Evolutionary conservation across 2,329 filamentous ascomycete species (phyloP).

Genomic region (Albifimbria verrucaria): DNA sequence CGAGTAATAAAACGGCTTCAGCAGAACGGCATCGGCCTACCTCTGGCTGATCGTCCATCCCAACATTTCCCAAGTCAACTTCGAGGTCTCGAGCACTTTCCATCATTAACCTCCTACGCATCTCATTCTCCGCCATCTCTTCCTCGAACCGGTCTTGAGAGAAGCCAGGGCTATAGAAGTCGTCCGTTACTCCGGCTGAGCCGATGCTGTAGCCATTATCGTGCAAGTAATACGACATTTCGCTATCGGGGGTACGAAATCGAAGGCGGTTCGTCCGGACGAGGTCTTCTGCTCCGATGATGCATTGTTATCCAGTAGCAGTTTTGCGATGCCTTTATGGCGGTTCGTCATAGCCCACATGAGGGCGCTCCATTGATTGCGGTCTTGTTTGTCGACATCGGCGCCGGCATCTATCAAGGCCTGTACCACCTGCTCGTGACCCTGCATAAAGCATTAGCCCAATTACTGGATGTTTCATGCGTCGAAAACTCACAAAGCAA

Average conservation of each 20-base stretch:
- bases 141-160: conserved; percentile 94
- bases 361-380: conserved; percentile 93
- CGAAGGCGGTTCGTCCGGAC: conserved; percentile 87
- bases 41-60: conserved; percentile 93
- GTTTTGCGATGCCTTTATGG: conserved; percentile 93
- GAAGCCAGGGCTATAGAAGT: conserved; percentile 92
- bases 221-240: conserved; percentile 93
- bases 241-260: conserved; percentile 95
- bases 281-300: conserved; percentile 96
- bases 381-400: conserved; percentile 88
- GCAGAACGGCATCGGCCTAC: conserved; percentile 42
- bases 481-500: conserved; percentile 70
- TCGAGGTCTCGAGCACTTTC: conserved; percentile 96
- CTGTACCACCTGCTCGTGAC: conserved; percentile 84
- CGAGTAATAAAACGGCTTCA: neutral
- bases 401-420: conserved; percentile 81
- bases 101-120: conserved; percentile 98
- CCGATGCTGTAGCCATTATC: conserved; percentile 91
- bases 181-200: conserved; percentile 73
- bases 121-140: conserved; percentile 93
- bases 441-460: conserved; percentile 42
- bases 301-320: conserved; percentile 86
- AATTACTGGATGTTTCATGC: neutral
- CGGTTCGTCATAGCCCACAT: conserved; percentile 99
- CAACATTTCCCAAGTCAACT: conserved; percentile 92